A percentile compares a stretch with the other conserved stretches of the same genome.
Conservation (phyloP, 2,329 filamentous ascomycete genomes). For the Trichoderma asperellum region DNA sequence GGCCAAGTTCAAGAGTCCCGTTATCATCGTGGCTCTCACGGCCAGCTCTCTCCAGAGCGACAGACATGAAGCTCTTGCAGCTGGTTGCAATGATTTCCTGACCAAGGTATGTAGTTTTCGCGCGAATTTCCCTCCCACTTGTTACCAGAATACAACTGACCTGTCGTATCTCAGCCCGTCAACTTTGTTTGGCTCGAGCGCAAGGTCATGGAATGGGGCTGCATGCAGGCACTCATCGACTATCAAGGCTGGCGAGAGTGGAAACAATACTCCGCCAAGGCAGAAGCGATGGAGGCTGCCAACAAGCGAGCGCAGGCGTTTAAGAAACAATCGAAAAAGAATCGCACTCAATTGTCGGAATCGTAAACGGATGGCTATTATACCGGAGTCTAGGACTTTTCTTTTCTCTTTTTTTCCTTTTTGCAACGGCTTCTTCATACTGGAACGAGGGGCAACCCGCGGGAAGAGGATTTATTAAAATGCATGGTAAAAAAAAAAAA, state of each 20-base stretch:
- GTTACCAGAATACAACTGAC: neutral
- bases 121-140: neutral
- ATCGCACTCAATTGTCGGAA: conserved; percentile 41
- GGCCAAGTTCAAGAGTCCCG: conserved; percentile 86
- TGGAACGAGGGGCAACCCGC: conserved; percentile 24
- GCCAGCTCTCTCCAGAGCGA: conserved; percentile 94
- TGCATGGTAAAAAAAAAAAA: conserved; percentile 3
- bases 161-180: conserved; percentile 67
- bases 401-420: neutral
- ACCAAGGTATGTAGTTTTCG: conserved; percentile 72
- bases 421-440: conserved; percentile 17
- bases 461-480: conserved; percentile 2
- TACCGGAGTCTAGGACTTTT: conserved; percentile 10
- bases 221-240: conserved; percentile 98
- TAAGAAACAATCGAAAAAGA: conserved; percentile 52
- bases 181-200: conserved; percentile 97
- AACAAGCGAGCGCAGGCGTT: conserved; percentile 45
- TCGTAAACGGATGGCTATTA: conserved; percentile 3
- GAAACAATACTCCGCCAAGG: conserved; percentile 74
- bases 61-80: conserved; percentile 89
- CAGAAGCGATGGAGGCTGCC: conserved; percentile 48
- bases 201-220: conserved; percentile 99
- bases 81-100: conserved; percentile 96
- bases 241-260: conserved; percentile 98
- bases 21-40: conserved; percentile 96